Conservation (phyloP, 768 basidiomycete genomes). For the Tylopilus vinaceipallidus region DNA sequence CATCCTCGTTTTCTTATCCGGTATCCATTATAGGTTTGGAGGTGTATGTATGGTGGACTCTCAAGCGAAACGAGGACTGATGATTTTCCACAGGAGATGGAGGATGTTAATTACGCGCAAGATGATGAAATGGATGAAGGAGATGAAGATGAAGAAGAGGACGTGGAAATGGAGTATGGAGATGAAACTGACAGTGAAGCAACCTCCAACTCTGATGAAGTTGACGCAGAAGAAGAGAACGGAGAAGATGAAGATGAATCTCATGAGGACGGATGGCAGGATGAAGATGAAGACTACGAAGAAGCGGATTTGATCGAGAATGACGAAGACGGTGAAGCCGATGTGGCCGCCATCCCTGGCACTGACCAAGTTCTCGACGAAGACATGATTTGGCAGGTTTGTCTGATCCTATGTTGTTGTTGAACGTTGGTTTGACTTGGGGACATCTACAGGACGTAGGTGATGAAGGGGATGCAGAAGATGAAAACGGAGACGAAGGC, state of each 20-base stretch:
- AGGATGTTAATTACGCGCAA: conserved; percentile 62
- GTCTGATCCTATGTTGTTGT: conserved; percentile 13
- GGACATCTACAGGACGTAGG: conserved; percentile 47
- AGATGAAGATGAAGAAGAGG: conserved; percentile 78
- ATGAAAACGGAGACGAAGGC: conserved; percentile 64
- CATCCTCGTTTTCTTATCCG: conserved; percentile 6
- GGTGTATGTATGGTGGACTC: conserved; percentile 57
- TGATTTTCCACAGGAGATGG: conserved; percentile 66
- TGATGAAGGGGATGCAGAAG: conserved; percentile 50
- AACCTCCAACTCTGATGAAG: conserved; percentile 73
- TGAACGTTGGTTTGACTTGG: conserved; percentile 11
- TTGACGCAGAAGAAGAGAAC: conserved; percentile 60
- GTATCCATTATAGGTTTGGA: conserved; percentile 50
- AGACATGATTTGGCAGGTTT: conserved; percentile 59
- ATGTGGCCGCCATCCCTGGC: conserved; percentile 49
- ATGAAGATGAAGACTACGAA: conserved; percentile 51
- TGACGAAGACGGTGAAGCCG: conserved; percentile 51
- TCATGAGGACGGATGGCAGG: conserved; percentile 51
- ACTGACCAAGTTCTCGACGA: conserved; percentile 48
- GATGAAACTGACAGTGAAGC: conserved; percentile 83
- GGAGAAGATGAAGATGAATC: conserved; percentile 56
- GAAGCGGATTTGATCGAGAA: conserved; percentile 65
- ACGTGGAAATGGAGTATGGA: conserved; percentile 85
- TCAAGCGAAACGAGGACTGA: conserved; percentile 16
- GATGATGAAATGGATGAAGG: conserved; percentile 83